Evolutionary conservation across 352 stramenopile genomes (phyloP).

Genomic region (Phytophthora pinifolia): DNA sequence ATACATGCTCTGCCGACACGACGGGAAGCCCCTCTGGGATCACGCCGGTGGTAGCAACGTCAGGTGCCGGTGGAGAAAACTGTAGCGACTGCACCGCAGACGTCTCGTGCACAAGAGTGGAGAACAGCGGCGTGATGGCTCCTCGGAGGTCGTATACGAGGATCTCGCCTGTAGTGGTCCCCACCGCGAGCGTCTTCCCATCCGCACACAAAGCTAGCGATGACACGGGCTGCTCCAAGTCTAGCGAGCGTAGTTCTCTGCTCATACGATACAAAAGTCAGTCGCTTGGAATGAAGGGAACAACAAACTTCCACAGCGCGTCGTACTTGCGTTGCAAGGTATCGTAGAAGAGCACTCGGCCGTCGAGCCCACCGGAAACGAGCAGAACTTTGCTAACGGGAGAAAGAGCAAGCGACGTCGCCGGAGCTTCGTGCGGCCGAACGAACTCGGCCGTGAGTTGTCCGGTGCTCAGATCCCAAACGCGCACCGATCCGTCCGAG

Average conservation of each 20-base stretch:
- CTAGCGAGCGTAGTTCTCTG: constrained; percentile 57
- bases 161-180: constrained; percentile 53
- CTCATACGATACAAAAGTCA: constrained; percentile 7
- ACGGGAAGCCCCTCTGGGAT: constrained; percentile 43
- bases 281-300: neutral
- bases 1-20: constrained; percentile 44
- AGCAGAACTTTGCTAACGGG: constrained; percentile 75
- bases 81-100: constrained; percentile 55
- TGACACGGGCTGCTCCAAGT: constrained; percentile 60
- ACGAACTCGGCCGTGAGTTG: constrained; percentile 61
- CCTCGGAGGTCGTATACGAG: constrained; percentile 68
- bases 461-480: constrained; percentile 64
- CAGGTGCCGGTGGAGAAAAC: constrained; percentile 42
- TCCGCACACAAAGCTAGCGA: constrained; percentile 61
- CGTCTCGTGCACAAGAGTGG: constrained; percentile 39
- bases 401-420: constrained; percentile 59
- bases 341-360: constrained; percentile 77
- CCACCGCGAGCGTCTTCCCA: constrained; percentile 63
- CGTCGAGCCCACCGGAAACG: constrained; percentile 54
- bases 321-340: constrained; percentile 59
- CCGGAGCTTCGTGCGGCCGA: constrained; percentile 53
- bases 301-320: neutral
- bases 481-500: constrained; percentile 57
- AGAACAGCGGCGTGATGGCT: constrained; percentile 59
- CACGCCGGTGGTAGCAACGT: constrained; percentile 31